Base-by-base conservation (phyloP, 352 stramenopile genomes). In the Peronospora belbahrii region DNA sequence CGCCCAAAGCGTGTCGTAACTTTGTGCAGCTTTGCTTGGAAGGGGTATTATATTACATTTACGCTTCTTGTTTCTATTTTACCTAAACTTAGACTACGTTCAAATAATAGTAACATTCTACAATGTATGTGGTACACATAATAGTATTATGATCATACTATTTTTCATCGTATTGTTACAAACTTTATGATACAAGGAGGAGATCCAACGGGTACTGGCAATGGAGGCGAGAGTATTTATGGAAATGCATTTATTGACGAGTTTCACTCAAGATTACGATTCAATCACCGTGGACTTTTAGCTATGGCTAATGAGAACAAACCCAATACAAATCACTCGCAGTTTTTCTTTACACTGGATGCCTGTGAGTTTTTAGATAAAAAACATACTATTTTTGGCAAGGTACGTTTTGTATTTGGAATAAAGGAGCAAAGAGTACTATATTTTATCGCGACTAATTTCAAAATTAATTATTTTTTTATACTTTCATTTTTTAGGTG, bases 331-430 rank as follows among this genome's bases (percentile, higher is more conserved):
- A 97, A 94, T 52, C 70, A 83, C 50, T 90, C 70, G 60, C 96
- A 99, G 69, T 99, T 98, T 71, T 99, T 99, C 70, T 88, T 99
- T 52, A 99, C 94, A 19, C 68, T 98, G 22, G 91, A 97, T 45
- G 83, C 89, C 40, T 95, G 88, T 39, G 75, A 96, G 14, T 97
- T 97, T 66, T 68, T 98, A 14, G 80, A 98, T 56, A 78, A 80
- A 22, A 98, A 98, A 59, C 89, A 98, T 68, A 97, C 97, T 25
- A 97, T 98, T 44, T 89, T 89, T 30, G 77, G 76, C 71, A 88
- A 88, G 50, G 68, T 76, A 59, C 11, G 24, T n/a, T n/a, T n/a
- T n/a, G n/a, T n/a, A n/a, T n/a, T n/a, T n/a, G n/a, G n/a, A n/a
- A n/a, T 15, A 28, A 30, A 42, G 28, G 20, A 42, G 2, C 13